A percentile compares a stretch with the other conserved stretches of the same genome.
These are phyloP conservation scores for Canna indica DNA, from an alignment of 176 grass and related monocot species.

Conservation along the genomic window DNA sequence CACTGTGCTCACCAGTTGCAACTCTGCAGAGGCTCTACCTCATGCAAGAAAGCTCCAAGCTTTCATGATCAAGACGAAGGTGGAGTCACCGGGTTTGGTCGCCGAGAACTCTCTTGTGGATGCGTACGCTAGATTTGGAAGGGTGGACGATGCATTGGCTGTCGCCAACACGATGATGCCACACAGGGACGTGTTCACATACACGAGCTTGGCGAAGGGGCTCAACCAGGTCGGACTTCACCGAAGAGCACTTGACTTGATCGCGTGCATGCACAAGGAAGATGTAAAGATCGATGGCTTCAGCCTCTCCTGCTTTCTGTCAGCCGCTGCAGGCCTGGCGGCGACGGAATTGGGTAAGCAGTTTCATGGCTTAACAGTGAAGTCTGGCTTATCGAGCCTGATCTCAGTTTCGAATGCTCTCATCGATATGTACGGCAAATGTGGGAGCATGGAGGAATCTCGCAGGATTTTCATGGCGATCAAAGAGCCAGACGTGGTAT, in stretches of 20 bases:
- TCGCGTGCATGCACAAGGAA: conserved; percentile 45
- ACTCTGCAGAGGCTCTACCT: conserved; percentile 19
- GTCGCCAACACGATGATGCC: conserved; percentile 42
- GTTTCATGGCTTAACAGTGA: conserved; percentile 57
- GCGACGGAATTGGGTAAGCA: conserved; percentile 34
- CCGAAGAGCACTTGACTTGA: conserved; percentile 32
- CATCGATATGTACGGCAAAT: conserved; percentile 81
- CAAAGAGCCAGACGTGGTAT: conserved; percentile 48
- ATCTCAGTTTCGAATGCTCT: conserved; percentile 69
- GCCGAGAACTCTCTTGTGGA: conserved; percentile 60
- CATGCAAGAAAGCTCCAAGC: conserved; percentile 47
- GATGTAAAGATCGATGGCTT: conserved; percentile 43
- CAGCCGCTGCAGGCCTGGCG: conserved; percentile 39
- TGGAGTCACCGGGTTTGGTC: conserved; percentile 39
- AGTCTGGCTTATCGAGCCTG: conserved; percentile 39
- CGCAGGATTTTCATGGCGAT: conserved; percentile 39
- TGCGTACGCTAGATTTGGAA: conserved; percentile 57
- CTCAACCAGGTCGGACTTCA: conserved; percentile 49
- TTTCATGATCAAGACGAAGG: conserved; percentile 57
- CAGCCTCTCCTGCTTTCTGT: conserved; percentile 63
- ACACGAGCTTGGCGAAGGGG: conserved; percentile 67
- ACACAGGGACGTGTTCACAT: conserved; percentile 46
- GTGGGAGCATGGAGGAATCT: conserved; percentile 49
- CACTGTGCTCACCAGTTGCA: conserved; percentile 53
- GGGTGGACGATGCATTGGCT: conserved; percentile 40